Evolutionary conservation across 768 basidiomycete species (phyloP).

Genomic region (Pholiota microspora): DNA sequence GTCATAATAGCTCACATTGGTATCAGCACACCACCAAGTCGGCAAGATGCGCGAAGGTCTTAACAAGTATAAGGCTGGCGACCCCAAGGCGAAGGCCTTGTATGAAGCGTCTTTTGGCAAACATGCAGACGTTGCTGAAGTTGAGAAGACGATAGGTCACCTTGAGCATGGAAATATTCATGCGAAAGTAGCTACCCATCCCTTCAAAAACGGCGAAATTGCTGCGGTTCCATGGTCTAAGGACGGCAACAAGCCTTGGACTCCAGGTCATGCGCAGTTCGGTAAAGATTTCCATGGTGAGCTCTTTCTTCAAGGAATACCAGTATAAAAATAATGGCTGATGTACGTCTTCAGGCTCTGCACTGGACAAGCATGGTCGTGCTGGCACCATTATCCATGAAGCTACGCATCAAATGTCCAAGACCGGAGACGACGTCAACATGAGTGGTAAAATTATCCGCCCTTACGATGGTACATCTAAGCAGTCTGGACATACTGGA

Average conservation of each 20-base stretch:
- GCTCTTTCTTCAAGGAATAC: background rate
- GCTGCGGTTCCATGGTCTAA: constrained; percentile 2
- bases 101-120: background rate
- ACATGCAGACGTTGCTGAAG: background rate
- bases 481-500: background rate
- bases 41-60: background rate
- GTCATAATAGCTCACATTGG: background rate
- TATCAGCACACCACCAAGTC: background rate
- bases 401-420: constrained; percentile 4
- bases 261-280: background rate
- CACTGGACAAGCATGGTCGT: background rate
- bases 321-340: background rate
- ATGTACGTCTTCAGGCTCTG: background rate
- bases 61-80: background rate
- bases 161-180: constrained; percentile 1
- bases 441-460: background rate
- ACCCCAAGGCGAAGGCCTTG: background rate
- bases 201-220: background rate
- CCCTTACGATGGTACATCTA: background rate
- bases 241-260: background rate
- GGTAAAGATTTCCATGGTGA: background rate
- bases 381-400: constrained; percentile 8
- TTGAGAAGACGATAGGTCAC: background rate
- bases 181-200: background rate
- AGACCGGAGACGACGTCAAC: constrained; percentile 6